Evolutionary conservation across 139 green algal genomes (phyloP).

Genomic region (Chlorella vulgaris): DNA sequence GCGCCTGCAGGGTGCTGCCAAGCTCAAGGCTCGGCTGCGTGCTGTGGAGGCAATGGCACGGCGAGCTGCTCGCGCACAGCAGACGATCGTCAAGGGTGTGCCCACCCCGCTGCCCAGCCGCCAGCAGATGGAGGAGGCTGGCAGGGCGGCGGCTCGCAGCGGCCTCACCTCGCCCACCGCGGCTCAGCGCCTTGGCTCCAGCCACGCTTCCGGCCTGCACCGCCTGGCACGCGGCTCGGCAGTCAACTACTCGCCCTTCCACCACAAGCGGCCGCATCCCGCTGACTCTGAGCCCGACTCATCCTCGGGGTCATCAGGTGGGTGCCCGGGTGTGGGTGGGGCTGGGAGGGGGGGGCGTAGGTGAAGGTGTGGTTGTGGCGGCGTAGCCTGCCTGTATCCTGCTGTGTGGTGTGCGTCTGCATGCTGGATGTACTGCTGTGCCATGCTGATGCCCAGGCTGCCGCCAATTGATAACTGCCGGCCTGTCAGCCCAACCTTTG

Average conservation of each 20-base stretch:
- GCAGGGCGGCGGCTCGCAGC: background rate
- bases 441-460: no score
- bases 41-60: conserved; percentile 35
- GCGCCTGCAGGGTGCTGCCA: no score
- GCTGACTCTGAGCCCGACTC: conserved; percentile 13
- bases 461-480: no score
- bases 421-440: no score
- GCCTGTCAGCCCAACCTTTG: no score
- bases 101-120: conserved; percentile 35
- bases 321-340: background rate
- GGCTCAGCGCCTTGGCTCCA: conserved; percentile 1
- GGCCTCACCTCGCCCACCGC: background rate
- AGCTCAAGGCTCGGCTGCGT: conserved; percentile 5
- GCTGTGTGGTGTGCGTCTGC: no score
- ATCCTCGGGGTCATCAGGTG: conserved; percentile 10
- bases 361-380: no score
- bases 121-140: background rate
- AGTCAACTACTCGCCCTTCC: conserved; percentile 33
- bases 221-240: conserved; percentile 29
- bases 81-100: conserved; percentile 44
- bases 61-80: conserved; percentile 33
- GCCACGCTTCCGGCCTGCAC: conserved; percentile 27
- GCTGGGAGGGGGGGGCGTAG: background rate
- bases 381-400: no score
- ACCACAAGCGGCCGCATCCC: conserved; percentile 16